Conservation (phyloP, 169 alveolate genomes). For the Plasmodium gallinaceum region DNA sequence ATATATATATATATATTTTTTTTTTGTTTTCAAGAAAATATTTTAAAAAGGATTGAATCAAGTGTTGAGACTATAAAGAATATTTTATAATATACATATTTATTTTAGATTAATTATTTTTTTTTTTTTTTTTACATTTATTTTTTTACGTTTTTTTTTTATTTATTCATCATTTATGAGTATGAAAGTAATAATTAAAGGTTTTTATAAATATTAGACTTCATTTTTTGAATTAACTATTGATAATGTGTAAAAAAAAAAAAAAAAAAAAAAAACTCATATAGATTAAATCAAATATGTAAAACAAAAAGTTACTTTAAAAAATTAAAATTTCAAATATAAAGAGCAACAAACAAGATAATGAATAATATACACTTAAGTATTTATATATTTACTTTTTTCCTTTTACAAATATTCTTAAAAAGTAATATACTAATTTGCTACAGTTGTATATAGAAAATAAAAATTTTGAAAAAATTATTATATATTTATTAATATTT, state of each 20-base stretch:
- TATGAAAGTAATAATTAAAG: not conserved
- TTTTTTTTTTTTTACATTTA: not conserved
- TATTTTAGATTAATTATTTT: not conserved
- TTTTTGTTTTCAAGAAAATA: conserved; percentile 30
- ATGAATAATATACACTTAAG: conserved; percentile 18
- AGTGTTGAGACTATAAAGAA: conserved; percentile 71
- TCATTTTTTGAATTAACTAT: not conserved
- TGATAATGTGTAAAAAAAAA: not conserved
- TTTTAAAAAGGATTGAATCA: conserved; percentile 61
- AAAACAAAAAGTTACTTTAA: not conserved
- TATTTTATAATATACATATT: conserved; percentile 23
- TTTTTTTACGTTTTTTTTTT: conserved; percentile 15
- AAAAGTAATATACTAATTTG: conserved; percentile 8
- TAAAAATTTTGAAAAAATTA: not conserved
- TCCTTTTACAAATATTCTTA: conserved; percentile 18
- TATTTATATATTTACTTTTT: conserved; percentile 11
- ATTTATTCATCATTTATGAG: not conserved
- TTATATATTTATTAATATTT: too few relatives aligned
- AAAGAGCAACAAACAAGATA: not conserved
- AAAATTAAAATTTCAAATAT: not conserved
- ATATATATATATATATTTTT: conserved; percentile 6
- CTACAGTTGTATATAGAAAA: conserved; percentile 16
- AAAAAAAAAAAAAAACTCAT: not conserved
- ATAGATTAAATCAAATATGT: not conserved
- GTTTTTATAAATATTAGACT: not conserved